Conservation (phyloP, 805 yeast genomes). For the Ogataea glucozyma region DNA sequence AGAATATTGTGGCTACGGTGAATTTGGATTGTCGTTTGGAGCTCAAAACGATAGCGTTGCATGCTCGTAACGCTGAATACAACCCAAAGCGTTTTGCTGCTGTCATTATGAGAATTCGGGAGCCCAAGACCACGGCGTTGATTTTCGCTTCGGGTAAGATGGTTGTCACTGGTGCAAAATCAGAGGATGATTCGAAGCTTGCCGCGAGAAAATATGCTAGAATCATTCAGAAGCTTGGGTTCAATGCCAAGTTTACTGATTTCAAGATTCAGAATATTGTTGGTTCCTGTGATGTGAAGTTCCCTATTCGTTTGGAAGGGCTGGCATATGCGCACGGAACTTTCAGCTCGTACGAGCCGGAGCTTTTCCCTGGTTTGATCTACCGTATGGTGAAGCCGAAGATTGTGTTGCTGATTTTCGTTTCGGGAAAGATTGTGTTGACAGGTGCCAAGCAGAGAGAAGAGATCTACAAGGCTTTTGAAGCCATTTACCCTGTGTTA, state of each 20-base stretch:
- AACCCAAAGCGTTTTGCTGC: conserved; percentile 99
- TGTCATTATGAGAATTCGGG: conserved; percentile 98
- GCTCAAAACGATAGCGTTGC: conserved; percentile 94
- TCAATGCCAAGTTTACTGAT: conserved; percentile 96
- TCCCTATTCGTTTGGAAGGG: conserved; percentile 96
- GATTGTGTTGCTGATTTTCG: conserved; percentile 92
- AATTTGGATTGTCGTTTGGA: conserved; percentile 95
- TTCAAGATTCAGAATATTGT: conserved; percentile 98
- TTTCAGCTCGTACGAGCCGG: conserved; percentile 98
- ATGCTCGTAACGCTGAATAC: conserved; percentile 98
- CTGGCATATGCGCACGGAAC: conserved; percentile 97
- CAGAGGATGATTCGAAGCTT: conserved; percentile 96
- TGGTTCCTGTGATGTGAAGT: conserved; percentile 97
- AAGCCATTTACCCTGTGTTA: conserved; percentile 96
- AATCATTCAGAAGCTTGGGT: conserved; percentile 96
- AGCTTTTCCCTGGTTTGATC: conserved; percentile 94
- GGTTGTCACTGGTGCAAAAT: conserved; percentile 99
- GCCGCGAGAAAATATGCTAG: conserved; percentile 98
- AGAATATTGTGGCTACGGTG: conserved; percentile 97
- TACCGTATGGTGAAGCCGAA: conserved; percentile 99
- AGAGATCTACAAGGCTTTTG: conserved; percentile 97
- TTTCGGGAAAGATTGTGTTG: conserved; percentile 93
- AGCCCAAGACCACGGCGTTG: conserved; percentile 96
- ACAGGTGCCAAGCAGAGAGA: conserved; percentile 99
- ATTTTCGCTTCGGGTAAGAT: conserved; percentile 98